These are phyloP conservation scores for Evernia prunastri DNA, from an alignment of 495 filamentous ascomycete species.

Conservation along the genomic window DNA sequence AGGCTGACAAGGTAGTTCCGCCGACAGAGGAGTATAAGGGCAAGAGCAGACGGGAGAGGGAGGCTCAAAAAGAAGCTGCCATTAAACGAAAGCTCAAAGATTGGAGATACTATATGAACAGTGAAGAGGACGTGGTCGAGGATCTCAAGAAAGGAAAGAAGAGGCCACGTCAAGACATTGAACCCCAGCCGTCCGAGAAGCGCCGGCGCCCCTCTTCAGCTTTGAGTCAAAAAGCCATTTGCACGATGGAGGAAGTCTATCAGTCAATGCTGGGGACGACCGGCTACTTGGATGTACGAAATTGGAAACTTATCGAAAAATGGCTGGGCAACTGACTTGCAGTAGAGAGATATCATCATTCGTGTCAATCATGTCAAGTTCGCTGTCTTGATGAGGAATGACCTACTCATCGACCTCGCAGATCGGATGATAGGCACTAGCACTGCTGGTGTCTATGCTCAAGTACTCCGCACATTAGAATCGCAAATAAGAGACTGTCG, in stretches of 20 bases:
- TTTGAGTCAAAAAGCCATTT: not conserved
- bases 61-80: constrained; percentile 47
- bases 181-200: constrained; percentile 6
- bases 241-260: not conserved
- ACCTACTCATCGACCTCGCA: constrained; percentile 58
- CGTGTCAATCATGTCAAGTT: constrained; percentile 83
- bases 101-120: constrained; percentile 41
- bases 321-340: constrained; percentile 17
- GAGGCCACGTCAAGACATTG: constrained; percentile 14
- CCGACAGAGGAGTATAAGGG: constrained; percentile 44
- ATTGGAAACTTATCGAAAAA: not conserved
- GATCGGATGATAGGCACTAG: constrained; percentile 52
- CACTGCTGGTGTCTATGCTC: constrained; percentile 68
- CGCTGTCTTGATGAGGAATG: constrained; percentile 70
- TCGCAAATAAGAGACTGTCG: constrained; percentile 59
- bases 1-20: constrained; percentile 41
- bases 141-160: constrained; percentile 18
- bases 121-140: constrained; percentile 28
- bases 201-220: constrained; percentile 3
- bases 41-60: constrained; percentile 52
- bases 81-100: constrained; percentile 44
- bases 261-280: not conserved
- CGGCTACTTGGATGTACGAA: constrained; percentile 3
- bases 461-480: constrained; percentile 63
- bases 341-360: constrained; percentile 56